A percentile compares a stretch with the other conserved stretches of the same genome.
Evolutionary conservation across 2,329 filamentous ascomycete species (phyloP).

Genomic region (Sporothrix protearum): DNA sequence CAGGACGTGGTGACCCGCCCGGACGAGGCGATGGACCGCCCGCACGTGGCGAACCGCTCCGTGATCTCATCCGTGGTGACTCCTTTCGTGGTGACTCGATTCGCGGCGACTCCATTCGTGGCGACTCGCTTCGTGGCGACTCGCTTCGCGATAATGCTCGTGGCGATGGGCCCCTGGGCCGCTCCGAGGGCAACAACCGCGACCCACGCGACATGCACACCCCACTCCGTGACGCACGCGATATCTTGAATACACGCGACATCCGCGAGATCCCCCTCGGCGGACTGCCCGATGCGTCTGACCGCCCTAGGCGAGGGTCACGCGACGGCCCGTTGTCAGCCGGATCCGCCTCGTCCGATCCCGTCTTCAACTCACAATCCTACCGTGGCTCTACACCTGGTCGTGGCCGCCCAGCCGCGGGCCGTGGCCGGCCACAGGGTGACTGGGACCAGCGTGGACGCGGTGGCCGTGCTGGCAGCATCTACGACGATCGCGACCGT

Average conservation of each 20-base stretch:
- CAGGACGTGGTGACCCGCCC: constrained; percentile 31
- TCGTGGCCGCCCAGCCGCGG: constrained; percentile 44
- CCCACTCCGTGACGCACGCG: constrained; percentile 46
- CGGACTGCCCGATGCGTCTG: constrained; percentile 55
- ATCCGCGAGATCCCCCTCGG: constrained; percentile 58
- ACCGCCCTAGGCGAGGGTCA: constrained; percentile 64
- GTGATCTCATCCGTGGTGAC: constrained; percentile 23
- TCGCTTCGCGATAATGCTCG: not conserved
- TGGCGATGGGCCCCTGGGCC: not conserved
- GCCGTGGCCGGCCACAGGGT: constrained; percentile 47
- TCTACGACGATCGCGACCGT: constrained; percentile 63
- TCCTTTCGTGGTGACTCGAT: constrained; percentile 32
- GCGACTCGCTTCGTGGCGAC: constrained; percentile 32
- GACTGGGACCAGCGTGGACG: constrained; percentile 51
- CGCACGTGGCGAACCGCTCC: not conserved
- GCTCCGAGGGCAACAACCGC: constrained; percentile 51
- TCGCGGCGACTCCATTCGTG: not conserved
- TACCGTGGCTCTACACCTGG: constrained; percentile 43
- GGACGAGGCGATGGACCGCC: constrained; percentile 13
- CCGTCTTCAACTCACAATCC: constrained; percentile 52
- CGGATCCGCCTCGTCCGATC: constrained; percentile 67
- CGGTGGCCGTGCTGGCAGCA: constrained; percentile 44
- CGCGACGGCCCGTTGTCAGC: constrained; percentile 70
- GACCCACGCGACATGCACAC: constrained; percentile 52
- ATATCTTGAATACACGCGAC: constrained; percentile 21